Conservation (phyloP, 1,284 basidiomycete species). For the Ceratobasidium sp. region DNA sequence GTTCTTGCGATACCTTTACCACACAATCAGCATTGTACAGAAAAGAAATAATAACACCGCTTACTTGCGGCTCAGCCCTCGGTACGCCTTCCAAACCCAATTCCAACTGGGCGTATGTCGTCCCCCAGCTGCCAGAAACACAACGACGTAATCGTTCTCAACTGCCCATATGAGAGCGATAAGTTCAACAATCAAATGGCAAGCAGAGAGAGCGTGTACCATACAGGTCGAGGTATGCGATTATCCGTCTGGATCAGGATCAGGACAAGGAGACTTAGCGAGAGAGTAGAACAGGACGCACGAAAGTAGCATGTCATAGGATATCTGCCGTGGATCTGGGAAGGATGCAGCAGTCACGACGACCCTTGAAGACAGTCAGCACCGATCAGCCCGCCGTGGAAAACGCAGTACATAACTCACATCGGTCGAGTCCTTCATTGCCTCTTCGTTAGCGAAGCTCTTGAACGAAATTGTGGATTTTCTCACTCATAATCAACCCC, state of each 20-base stretch:
- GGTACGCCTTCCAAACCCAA: slow-evolving; percentile 90
- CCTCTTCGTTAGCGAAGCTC: slow-evolving; percentile 34
- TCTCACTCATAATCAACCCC: slow-evolving; percentile 85
- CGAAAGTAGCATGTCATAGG: slow-evolving; percentile 80
- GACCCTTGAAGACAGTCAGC: slow-evolving; percentile 63
- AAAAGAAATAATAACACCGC: slow-evolving; percentile 35
- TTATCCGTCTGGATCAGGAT: slow-evolving; percentile 64
- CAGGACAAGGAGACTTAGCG: slow-evolving; percentile 15
- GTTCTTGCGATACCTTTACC: slow-evolving; percentile 76
- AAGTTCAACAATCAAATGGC: not conserved
- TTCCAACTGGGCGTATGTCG: slow-evolving; percentile 82
- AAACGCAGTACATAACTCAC: slow-evolving; percentile 59
- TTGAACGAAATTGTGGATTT: slow-evolving; percentile 36
- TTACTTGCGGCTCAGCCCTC: slow-evolving; percentile 75
- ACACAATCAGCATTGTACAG: slow-evolving; percentile 1
- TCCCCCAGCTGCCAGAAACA: slow-evolving; percentile 86
- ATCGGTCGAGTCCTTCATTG: slow-evolving; percentile 78
- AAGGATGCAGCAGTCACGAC: slow-evolving; percentile 81
- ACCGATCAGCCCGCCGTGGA: slow-evolving; percentile 21
- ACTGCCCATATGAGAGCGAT: slow-evolving; percentile 58
- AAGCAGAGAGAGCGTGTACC: slow-evolving; percentile 59
- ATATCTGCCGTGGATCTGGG: slow-evolving; percentile 78
- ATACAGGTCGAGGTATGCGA: slow-evolving; percentile 80
- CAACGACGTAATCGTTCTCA: slow-evolving; percentile 86
- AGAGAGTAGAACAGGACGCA: slow-evolving; percentile 57